A percentile compares a stretch with the other conserved stretches of the same genome.
Conservation (phyloP, 2,329 filamentous ascomycete genomes). For the Aspergillus pseudoterreus region DNA sequence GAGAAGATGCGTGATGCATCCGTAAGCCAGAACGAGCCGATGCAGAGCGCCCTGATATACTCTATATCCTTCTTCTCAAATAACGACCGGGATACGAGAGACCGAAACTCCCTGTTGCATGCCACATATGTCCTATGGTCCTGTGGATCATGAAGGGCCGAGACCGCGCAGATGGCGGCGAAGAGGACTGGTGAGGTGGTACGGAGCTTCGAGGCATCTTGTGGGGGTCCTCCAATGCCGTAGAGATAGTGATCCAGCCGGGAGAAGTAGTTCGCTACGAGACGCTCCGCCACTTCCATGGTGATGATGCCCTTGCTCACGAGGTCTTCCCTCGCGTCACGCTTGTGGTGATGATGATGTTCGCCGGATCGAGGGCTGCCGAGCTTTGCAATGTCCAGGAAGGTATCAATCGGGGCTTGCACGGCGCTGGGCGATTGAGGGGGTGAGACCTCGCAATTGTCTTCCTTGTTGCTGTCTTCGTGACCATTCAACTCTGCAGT, state of each 20-base stretch:
- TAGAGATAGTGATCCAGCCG: slow-evolving; percentile 49
- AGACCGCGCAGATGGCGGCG: slow-evolving; percentile 45
- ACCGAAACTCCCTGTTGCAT: slow-evolving; percentile 46
- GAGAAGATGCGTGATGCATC: slow-evolving; percentile 43
- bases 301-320: slow-evolving; percentile 43
- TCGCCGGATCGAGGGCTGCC: slow-evolving; percentile 27
- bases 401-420: slow-evolving; percentile 35
- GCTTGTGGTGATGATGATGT: slow-evolving; percentile 16
- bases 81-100: slow-evolving; percentile 44
- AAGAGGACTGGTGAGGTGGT: slow-evolving; percentile 41
- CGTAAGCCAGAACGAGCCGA: slow-evolving; percentile 51
- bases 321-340: slow-evolving; percentile 33
- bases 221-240: slow-evolving; percentile 41
- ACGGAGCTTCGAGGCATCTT: slow-evolving; percentile 37
- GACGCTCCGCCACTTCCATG: slow-evolving; percentile 39
- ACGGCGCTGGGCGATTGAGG: slow-evolving; percentile 31
- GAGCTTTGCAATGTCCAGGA: slow-evolving; percentile 33
- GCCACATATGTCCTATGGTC: slow-evolving; percentile 26
- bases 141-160: slow-evolving; percentile 44
- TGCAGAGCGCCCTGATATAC: slow-evolving; percentile 47
- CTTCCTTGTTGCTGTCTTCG: slow-evolving; percentile 24
- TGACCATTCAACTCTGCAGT: not conserved
- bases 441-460: slow-evolving; percentile 34
- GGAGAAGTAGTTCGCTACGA: slow-evolving; percentile 42
- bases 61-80: slow-evolving; percentile 47